Conservation (phyloP, 768 basidiomycete genomes). For the Boletus pseudo-olivaceus region DNA sequence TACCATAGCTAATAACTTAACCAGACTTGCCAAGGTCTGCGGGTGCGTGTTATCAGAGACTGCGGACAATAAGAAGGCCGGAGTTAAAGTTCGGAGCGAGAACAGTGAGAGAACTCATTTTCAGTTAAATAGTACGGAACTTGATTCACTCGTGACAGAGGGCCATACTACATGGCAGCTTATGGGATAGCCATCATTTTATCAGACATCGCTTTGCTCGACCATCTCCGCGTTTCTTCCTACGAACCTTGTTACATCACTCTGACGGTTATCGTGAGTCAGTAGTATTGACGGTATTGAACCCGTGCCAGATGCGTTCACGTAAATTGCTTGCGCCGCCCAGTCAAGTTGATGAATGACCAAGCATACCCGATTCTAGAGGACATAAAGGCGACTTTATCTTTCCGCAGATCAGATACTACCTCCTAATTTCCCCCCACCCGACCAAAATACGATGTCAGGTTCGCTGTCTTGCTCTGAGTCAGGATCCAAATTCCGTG, state of each 20-base stretch:
- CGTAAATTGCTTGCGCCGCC: not conserved
- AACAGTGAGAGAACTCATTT: too few species aligned
- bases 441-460: not conserved
- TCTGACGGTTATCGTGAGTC: not conserved
- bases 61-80: too few species aligned
- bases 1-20: too few species aligned
- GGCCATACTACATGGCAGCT: too few species aligned
- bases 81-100: too few species aligned
- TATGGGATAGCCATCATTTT: too few species aligned
- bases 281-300: not conserved
- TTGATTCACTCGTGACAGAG: too few species aligned
- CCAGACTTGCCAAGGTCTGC: too few species aligned
- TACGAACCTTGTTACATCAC: not conserved
- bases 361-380: not conserved
- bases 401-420: not conserved
- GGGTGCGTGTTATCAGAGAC: too few species aligned
- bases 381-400: not conserved
- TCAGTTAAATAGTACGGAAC: too few species aligned
- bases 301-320: not conserved
- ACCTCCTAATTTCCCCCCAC: not conserved
- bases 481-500: slow-evolving; percentile 10
- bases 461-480: not conserved
- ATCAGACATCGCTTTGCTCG: too few species aligned
- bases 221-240: not conserved
- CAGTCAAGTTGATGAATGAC: not conserved